A percentile compares a stretch with the other conserved stretches of the same genome.
These are phyloP conservation scores for Hyaloscypha bicolor DNA, from an alignment of 495 filamentous ascomycete species.

Conservation along the genomic window DNA sequence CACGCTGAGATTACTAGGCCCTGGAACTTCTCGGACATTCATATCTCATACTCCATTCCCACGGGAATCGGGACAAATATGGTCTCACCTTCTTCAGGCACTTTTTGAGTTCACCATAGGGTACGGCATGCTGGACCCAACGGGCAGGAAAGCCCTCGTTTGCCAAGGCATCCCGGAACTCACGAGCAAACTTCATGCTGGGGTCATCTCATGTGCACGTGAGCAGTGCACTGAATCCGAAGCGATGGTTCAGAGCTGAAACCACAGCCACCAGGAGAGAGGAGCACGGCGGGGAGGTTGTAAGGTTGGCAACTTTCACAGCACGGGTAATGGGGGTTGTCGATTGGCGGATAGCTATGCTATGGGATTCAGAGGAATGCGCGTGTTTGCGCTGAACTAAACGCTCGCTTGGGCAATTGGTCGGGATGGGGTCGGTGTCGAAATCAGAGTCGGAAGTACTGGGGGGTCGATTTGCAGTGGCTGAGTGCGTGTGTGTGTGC, in stretches of 20 bases:
- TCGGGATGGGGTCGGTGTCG: no score
- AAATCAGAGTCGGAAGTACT: not conserved
- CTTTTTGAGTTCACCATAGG: constrained; percentile 75
- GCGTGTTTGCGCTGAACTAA: no score
- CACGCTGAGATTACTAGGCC: not conserved
- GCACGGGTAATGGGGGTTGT: no score
- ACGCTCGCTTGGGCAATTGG: no score
- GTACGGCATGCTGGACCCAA: constrained; percentile 71
- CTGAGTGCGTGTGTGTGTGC: no score
- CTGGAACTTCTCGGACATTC: not conserved
- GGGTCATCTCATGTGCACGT: not conserved
- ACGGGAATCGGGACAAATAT: not conserved
- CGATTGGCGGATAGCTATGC: no score
- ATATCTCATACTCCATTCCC: constrained; percentile 15
- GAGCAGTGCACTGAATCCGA: not conserved
- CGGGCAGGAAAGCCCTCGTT: constrained; percentile 60
- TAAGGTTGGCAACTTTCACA: no score
- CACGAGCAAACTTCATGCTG: constrained; percentile 76
- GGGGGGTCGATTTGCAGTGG: not conserved
- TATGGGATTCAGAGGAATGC: no score
- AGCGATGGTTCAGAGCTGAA: no score
- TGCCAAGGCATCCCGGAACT: constrained; percentile 60
- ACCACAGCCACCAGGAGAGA: no score
- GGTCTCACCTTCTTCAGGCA: constrained; percentile 65
- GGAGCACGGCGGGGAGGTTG: no score